Conservation (phyloP, 208 protist species). For the Crithidia sp. region DNA sequence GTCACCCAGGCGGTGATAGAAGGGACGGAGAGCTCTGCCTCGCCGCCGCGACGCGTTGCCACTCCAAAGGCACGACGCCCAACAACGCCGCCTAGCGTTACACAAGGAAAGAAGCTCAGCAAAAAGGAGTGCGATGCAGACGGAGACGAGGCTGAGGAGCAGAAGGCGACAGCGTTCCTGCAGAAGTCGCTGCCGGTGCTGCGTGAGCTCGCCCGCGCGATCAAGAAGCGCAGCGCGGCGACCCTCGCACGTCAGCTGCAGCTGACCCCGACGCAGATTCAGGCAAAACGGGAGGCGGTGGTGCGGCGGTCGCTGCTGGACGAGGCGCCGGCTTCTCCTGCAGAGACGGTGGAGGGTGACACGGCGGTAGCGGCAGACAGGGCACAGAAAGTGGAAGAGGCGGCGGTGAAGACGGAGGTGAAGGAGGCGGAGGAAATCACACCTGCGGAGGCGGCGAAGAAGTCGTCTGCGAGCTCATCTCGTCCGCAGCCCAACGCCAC, state of each 20-base stretch:
- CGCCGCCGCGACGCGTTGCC: neutral
- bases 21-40: neutral
- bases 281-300: conserved; percentile 73
- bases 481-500: too few relatives aligned
- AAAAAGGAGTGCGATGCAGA: neutral
- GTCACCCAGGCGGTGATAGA: conserved; percentile 12
- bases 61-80: neutral
- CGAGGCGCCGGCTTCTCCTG: conserved; percentile 4
- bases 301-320: conserved; percentile 42
- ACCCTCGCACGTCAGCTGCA: conserved; percentile 52
- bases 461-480: too few relatives aligned
- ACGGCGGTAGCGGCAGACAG: too few relatives aligned
- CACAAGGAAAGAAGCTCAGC: neutral
- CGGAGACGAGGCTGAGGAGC: neutral
- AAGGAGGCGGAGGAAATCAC: neutral
- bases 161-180: conserved; percentile 3
- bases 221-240: conserved; percentile 50
- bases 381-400: neutral
- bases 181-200: conserved; percentile 52
- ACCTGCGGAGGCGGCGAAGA: neutral
- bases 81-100: neutral
- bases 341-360: neutral
- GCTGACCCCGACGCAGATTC: conserved; percentile 56
- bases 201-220: conserved; percentile 43
- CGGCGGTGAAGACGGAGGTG: neutral